These are phyloP conservation scores for Mimosa bimucronata DNA, from an alignment of 306 rosid genomes.

Conservation along the genomic window DNA sequence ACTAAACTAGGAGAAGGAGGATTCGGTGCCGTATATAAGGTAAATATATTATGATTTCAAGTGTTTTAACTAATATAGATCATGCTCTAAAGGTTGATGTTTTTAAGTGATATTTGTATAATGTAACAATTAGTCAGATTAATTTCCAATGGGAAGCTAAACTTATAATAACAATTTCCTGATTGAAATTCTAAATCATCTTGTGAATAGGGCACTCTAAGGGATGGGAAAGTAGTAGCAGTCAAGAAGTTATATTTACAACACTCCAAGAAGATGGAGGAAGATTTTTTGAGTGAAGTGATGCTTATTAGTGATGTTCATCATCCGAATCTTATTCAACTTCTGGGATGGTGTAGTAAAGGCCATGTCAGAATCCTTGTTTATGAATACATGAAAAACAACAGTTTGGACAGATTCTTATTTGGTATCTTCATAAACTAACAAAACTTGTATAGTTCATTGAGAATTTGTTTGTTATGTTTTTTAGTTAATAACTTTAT, in stretches of 20 bases:
- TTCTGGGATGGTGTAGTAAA: constrained; percentile 70
- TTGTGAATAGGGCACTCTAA: constrained; percentile 64
- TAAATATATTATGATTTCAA: constrained; percentile 28
- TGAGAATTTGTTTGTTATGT: neutral
- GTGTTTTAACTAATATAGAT: neutral
- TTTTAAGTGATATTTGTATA: neutral
- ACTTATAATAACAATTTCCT: neutral
- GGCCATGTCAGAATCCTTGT: constrained; percentile 74
- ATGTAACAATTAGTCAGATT: neutral
- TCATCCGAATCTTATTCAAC: constrained; percentile 69
- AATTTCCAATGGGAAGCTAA: neutral
- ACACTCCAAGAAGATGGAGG: constrained; percentile 50
- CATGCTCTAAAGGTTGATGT: neutral
- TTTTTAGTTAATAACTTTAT: neutral
- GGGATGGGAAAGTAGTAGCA: constrained; percentile 70
- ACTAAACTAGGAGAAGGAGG: constrained; percentile 82
- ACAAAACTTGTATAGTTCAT: neutral
- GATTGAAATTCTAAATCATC: neutral
- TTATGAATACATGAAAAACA: constrained; percentile 70
- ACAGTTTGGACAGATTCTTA: constrained; percentile 67
- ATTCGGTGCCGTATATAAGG: constrained; percentile 78
- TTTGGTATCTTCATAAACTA: constrained; percentile 50
- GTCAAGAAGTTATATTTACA: constrained; percentile 62
- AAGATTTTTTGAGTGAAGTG: constrained; percentile 65
- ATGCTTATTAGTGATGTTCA: constrained; percentile 76